These are phyloP conservation scores for Isoetes taiwanensis DNA, from an alignment of 75 land plant species.

Conservation along the genomic window DNA sequence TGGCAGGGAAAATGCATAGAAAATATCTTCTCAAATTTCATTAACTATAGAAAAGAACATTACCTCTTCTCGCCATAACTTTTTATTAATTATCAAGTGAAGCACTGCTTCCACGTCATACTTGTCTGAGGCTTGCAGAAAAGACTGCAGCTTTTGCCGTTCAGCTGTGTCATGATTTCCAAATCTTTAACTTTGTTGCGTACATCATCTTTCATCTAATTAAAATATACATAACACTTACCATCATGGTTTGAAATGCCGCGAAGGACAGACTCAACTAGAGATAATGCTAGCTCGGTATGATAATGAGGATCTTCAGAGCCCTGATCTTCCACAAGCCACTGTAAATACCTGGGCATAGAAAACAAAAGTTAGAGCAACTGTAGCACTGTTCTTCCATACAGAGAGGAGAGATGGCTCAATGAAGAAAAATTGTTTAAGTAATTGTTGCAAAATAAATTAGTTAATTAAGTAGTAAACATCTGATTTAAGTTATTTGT, in stretches of 20 bases:
- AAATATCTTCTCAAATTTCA: too few relatives aligned
- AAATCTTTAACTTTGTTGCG: neutral
- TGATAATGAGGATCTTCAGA: constrained; percentile 61
- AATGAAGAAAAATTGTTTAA: too few relatives aligned
- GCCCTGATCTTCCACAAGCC: constrained; percentile 93
- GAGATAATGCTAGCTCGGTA: constrained; percentile 73
- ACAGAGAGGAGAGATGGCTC: neutral
- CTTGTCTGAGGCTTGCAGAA: constrained; percentile 72
- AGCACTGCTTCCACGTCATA: constrained; percentile 89
- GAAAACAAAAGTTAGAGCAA: neutral
- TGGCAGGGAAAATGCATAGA: too few relatives aligned
- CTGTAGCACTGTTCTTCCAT: neutral
- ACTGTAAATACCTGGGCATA: constrained; percentile 74
- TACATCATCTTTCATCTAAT: neutral
- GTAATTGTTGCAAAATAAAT: too few relatives aligned
- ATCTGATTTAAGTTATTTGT: too few relatives aligned
- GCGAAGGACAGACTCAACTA: constrained; percentile 69
- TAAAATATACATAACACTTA: too few relatives aligned
- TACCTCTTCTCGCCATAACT: constrained; percentile 95
- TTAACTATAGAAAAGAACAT: too few relatives aligned
- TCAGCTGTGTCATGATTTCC: neutral
- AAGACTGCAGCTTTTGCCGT: constrained; percentile 38
- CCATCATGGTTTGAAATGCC: constrained; percentile 14
- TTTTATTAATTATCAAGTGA: constrained; percentile 61
- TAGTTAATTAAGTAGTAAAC: too few relatives aligned